These are phyloP conservation scores for Colletotrichum noveboracense DNA, from an alignment of 2,329 filamentous ascomycete genomes.

Conservation along the genomic window DNA sequence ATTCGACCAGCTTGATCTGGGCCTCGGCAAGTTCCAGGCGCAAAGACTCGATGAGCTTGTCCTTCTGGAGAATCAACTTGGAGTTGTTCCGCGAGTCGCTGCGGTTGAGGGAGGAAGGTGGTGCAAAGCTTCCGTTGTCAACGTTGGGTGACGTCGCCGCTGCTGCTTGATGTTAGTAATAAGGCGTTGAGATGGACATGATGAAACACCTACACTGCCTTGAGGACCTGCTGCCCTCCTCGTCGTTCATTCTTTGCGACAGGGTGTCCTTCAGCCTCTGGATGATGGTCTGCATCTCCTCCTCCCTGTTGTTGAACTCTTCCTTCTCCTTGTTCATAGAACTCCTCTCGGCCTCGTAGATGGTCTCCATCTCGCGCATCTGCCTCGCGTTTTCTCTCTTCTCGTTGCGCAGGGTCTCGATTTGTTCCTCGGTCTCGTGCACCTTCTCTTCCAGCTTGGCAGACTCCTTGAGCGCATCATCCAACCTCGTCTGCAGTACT, in stretches of 20 bases:
- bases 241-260: constrained; percentile 70
- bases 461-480: constrained; percentile 85
- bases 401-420: constrained; percentile 82
- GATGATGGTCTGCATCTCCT: constrained; percentile 89
- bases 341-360: constrained; percentile 89
- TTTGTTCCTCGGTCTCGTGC: constrained; percentile 84
- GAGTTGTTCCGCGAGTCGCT: constrained; percentile 91
- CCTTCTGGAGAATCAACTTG: constrained; percentile 90
- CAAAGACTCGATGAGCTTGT: constrained; percentile 92
- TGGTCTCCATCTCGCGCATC: constrained; percentile 88
- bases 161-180: neutral
- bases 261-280: constrained; percentile 90
- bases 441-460: constrained; percentile 84
- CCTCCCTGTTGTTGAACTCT: constrained; percentile 81
- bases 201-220: constrained; percentile 57
- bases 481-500: constrained; percentile 82
- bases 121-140: constrained; percentile 82
- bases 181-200: neutral
- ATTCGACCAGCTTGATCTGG: constrained; percentile 93
- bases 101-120: constrained; percentile 81
- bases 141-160: constrained; percentile 65
- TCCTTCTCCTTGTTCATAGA: constrained; percentile 92
- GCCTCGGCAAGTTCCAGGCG: constrained; percentile 92
- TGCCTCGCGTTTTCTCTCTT: constrained; percentile 84
- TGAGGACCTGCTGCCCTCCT: constrained; percentile 63